Evolutionary conservation across 2,329 filamentous ascomycete species (phyloP).

Genomic region (Teratosphaeria epicoccoides): DNA sequence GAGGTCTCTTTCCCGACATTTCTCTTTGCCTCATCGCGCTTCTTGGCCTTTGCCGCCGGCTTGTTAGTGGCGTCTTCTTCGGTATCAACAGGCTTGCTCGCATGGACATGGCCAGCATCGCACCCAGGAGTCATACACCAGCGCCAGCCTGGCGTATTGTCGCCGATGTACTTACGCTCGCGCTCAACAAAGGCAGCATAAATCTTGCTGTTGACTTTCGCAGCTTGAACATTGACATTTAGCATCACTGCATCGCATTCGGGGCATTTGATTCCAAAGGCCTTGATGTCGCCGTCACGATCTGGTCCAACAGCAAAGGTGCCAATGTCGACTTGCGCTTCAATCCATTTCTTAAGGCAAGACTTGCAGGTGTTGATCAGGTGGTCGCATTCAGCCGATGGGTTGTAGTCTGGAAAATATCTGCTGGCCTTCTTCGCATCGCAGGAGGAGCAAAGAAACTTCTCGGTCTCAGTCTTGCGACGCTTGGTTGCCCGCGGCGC

Average conservation of each 20-base stretch:
- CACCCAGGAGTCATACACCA: constrained; percentile 45
- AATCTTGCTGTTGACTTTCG: constrained; percentile 8
- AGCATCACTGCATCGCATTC: constrained; percentile 37
- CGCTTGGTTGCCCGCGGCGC: constrained; percentile 3
- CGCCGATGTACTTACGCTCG: constrained; percentile 17
- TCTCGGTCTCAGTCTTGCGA: constrained; percentile 3
- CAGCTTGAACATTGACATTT: constrained; percentile 36
- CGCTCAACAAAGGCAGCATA: constrained; percentile 17
- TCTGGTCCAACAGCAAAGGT: constrained; percentile 5
- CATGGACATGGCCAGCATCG: constrained; percentile 39
- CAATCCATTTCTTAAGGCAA: constrained; percentile 30
- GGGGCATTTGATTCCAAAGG: constrained; percentile 28
- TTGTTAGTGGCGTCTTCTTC: neutral
- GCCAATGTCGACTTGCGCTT: constrained; percentile 15
- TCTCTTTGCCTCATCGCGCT: neutral
- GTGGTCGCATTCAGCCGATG: constrained; percentile 27
- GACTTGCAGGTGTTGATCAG: constrained; percentile 26
- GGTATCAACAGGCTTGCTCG: constrained; percentile 1
- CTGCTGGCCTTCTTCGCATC: constrained; percentile 7
- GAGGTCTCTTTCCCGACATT: neutral
- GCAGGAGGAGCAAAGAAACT: constrained; percentile 16
- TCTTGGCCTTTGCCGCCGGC: neutral
- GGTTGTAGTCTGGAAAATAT: constrained; percentile 26
- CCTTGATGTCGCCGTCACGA: constrained; percentile 2
- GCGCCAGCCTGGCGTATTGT: constrained; percentile 31